A percentile compares a stretch with the other conserved stretches of the same genome.
Evolutionary conservation across 176 grass and related monocot genomes (phyloP).

Genomic region (Elaeis guineensis): DNA sequence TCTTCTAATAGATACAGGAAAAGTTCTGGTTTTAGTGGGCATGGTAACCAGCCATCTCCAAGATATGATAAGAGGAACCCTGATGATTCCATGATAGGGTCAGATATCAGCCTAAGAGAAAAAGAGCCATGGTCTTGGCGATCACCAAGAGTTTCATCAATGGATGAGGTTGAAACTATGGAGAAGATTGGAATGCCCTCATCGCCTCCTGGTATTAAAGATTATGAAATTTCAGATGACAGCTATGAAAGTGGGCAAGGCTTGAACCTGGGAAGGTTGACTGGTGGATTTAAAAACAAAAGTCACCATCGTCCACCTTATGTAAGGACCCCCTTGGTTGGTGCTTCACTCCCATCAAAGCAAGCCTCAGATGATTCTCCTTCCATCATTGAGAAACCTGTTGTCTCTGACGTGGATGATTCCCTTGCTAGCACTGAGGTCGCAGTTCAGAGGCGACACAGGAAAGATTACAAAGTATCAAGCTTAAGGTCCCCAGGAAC

Average conservation of each 20-base stretch:
- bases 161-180: slow-evolving; percentile 16
- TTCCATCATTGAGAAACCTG: slow-evolving; percentile 31
- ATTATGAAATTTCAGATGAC: slow-evolving; percentile 33
- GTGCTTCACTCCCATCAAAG: slow-evolving; percentile 14
- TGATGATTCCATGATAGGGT: slow-evolving; percentile 27
- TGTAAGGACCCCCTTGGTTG: slow-evolving; percentile 22
- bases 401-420: slow-evolving; percentile 22
- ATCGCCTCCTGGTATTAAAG: background rate
- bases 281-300: slow-evolving; percentile 71
- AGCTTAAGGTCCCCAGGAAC: background rate
- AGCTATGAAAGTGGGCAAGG: slow-evolving; percentile 23
- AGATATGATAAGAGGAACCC: background rate
- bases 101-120: slow-evolving; percentile 31
- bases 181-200: slow-evolving; percentile 2
- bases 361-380: slow-evolving; percentile 36
- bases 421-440: background rate
- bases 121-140: background rate
- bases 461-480: slow-evolving; percentile 1
- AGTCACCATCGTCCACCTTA: slow-evolving; percentile 33
- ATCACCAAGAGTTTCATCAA: slow-evolving; percentile 15
- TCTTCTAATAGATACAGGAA: slow-evolving; percentile 23
- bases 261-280: slow-evolving; percentile 67
- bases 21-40: slow-evolving; percentile 22
- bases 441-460: background rate
- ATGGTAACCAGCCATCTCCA: slow-evolving; percentile 3